Conservation (phyloP, 192 early-diverging fungal species). For the Entrophospora sp. region DNA sequence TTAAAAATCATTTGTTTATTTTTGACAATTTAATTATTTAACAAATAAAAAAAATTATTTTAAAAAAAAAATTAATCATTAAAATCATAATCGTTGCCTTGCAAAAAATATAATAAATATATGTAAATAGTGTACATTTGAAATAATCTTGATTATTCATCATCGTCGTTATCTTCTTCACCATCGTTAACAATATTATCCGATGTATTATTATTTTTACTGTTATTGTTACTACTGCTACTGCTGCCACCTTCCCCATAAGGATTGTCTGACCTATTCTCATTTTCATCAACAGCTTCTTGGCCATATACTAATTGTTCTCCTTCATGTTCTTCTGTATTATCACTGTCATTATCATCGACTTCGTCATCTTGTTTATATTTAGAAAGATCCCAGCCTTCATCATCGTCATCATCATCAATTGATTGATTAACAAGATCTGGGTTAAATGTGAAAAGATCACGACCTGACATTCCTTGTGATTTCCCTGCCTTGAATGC, state of each 20-base stretch:
- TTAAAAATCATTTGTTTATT: too few relatives aligned
- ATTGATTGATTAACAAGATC: constrained; percentile 66
- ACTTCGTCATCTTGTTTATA: constrained; percentile 63
- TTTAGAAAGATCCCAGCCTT: constrained; percentile 71
- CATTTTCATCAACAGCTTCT: not conserved
- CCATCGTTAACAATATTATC: constrained; percentile 4
- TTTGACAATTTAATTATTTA: too few relatives aligned
- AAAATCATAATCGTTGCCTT: too few relatives aligned
- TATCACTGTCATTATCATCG: too few relatives aligned
- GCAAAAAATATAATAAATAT: too few relatives aligned
- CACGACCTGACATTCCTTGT: constrained; percentile 90
- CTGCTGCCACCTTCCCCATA: not conserved
- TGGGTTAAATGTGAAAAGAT: constrained; percentile 97
- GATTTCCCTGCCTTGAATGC: constrained; percentile 80
- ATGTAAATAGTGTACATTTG: too few relatives aligned
- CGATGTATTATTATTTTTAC: constrained; percentile 13
- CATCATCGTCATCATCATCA: constrained; percentile 67
- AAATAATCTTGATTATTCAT: too few relatives aligned
- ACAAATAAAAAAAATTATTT: too few relatives aligned
- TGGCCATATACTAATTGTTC: constrained; percentile 25
- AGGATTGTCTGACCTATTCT: not conserved
- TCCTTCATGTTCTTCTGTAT: constrained; percentile 27
- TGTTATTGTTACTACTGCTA: not conserved
- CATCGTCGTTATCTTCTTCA: constrained; percentile 45
- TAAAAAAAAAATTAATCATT: too few relatives aligned